Conservation (phyloP, 1,139 yeast genomes). For the Tardiomyces blankii region DNA sequence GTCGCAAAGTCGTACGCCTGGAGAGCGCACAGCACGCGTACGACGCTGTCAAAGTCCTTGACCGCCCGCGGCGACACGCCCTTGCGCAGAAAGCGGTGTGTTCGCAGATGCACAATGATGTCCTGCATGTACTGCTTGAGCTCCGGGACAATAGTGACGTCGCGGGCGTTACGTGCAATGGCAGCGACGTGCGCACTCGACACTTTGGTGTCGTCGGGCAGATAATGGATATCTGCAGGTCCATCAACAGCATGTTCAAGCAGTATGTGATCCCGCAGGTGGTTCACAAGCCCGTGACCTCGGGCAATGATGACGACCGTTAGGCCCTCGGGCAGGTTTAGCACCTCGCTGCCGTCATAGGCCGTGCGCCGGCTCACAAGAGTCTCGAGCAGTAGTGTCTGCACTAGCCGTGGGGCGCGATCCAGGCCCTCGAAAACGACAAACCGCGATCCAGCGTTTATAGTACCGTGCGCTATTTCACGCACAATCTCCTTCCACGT, state of each 20-base stretch:
- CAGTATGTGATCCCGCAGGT: slow-evolving; percentile 10
- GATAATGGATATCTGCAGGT: neutral
- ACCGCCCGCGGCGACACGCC: slow-evolving; percentile 40
- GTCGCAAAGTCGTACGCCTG: slow-evolving; percentile 34
- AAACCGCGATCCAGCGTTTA: slow-evolving; percentile 5
- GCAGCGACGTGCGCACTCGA: slow-evolving; percentile 4
- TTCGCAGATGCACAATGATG: slow-evolving; percentile 37
- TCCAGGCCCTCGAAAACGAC: slow-evolving; percentile 18
- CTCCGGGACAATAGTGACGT: slow-evolving; percentile 34
- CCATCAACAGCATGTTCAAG: slow-evolving; percentile 5
- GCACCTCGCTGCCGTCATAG: neutral
- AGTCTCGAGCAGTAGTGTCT: slow-evolving; percentile 17
- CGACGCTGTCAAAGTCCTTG: slow-evolving; percentile 32
- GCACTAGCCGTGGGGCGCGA: slow-evolving; percentile 14
- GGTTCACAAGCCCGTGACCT: slow-evolving; percentile 2
- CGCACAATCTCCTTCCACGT: neutral
- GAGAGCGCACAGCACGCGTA: slow-evolving; percentile 31
- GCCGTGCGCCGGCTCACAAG: slow-evolving; percentile 6
- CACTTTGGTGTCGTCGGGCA: neutral
- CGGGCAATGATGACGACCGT: slow-evolving; percentile 6
- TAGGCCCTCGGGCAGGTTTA: slow-evolving; percentile 6
- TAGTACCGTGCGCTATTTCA: neutral
- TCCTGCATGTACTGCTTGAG: slow-evolving; percentile 44
- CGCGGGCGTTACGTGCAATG: slow-evolving; percentile 9
- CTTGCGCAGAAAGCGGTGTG: slow-evolving; percentile 38